Base-by-base conservation (phyloP, 768 basidiomycete genomes). In the Trametes villosa region DNA sequence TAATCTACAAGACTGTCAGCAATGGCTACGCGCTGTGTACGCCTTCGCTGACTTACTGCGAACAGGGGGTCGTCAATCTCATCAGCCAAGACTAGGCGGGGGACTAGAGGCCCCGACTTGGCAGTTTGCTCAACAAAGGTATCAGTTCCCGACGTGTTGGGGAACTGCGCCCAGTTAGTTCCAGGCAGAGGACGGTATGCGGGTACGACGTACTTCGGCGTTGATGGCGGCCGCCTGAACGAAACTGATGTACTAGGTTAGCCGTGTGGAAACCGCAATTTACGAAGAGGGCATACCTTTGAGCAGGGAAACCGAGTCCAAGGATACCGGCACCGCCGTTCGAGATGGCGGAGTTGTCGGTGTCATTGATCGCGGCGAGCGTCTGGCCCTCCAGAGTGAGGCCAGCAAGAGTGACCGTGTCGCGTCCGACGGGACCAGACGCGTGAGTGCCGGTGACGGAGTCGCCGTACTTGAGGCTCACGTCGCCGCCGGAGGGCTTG, bases 301-400 rank as follows among this genome's bases (percentile, higher is more conserved):
- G 87, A n/a, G 81, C 68, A 1, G 89, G 88, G 62, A 92, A 92
- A 0, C 91, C 90, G 12, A 91, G 77, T 0, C 91, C 91, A 59
- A 92, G 80, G 46, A 92, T 89, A 3, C 89, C 91, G n/a, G 82
- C 80, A 20, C 83, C 77, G 2, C 83, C 83, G 2, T 81, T 82
- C 42, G 81, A 76, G 48, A 79, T 66, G 17, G 91, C 78, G n/a
- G 78, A 84, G n/a, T 87, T 87, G 62, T 91, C 85, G 6, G 91
- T 93, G 48, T 81, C 72, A 69, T 88, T 85, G 40, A 91, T 84
- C 7, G 87, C 84, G 9, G 83, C 87, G 60, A 92, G 83, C 49
- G 78, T 82, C 64, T 91, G 88, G 42, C 78, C 72, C 9, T 70
- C 68, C 33, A 87, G 62, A 2, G 73, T 70, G 9, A 90, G 57